Evolutionary conservation across 805 yeast species (phyloP), one percentile per base, ranked within the genome.

Genomic region (Candida loeiensis): DNA sequence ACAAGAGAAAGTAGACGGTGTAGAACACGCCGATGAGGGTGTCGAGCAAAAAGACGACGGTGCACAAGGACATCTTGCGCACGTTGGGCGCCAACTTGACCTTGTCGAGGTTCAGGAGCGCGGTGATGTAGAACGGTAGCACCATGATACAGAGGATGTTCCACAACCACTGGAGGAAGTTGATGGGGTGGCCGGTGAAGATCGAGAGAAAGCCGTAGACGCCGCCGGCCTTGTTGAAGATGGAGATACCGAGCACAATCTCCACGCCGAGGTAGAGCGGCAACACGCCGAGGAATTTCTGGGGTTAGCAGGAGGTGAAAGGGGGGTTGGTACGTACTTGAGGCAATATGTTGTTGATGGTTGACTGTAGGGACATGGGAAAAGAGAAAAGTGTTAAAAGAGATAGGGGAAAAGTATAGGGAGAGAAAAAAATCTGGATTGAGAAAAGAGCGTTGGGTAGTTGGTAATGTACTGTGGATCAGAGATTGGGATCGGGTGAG

Each of bases 261-360:
- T 91, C 98, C 17, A 89, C 95, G 11, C 97, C 98, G 17, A 85
- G 71, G 55, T 84, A 87, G 18, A 91, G 73, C 4, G 98, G 96
- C 3, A 87, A 62, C 38, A 74, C 54, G 11, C 82, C 80, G n/a
- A 86, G 56, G 58, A 87, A 87, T 54, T 72, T 74, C 79, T 78
- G n/a, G 11, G 16, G 42, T 39, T 39, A 39, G 42, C 21, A 39
- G 7, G 33, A 30, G 18, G 9, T 12, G 4, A 17, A 7, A 20
- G 21, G 12, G 15, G 19, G 17, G 17, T 16, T 8, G 4, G 21
- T 12, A 44, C 48, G 13, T 45, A 45, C 48, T 21, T 42, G 41
- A 3, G 48, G 48, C 30, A 45, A 40, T 16, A 45, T 17, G 24
- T 36, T 41, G 20, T 36, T 38, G 27, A 45, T 26, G 19, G 12